These are phyloP conservation scores for Didymella glomerata DNA, from an alignment of 2,329 filamentous ascomycete genomes.

Conservation along the genomic window DNA sequence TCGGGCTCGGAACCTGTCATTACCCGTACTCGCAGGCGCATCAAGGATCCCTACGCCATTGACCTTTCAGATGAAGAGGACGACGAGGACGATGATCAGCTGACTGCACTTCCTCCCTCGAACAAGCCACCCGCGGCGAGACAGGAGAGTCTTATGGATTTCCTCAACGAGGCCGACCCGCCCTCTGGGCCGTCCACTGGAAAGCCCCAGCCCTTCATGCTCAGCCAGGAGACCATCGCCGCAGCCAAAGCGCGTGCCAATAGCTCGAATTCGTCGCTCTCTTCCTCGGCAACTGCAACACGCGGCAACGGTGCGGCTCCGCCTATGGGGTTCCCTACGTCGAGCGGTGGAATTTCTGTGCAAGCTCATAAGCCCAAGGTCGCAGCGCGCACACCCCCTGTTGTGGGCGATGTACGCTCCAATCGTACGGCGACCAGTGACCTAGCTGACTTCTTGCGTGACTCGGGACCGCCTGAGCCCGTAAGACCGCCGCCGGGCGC, in stretches of 20 bases:
- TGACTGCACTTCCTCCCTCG: slow-evolving; percentile 56
- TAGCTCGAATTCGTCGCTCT: slow-evolving; percentile 27
- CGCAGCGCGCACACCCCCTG: slow-evolving; percentile 42
- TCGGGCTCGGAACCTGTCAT: slow-evolving; percentile 62
- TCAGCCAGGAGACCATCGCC: slow-evolving; percentile 44
- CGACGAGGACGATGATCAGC: slow-evolving; percentile 58
- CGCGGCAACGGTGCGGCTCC: slow-evolving; percentile 26
- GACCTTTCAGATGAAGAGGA: slow-evolving; percentile 63
- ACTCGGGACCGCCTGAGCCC: slow-evolving; percentile 51
- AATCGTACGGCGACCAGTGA: slow-evolving; percentile 50
- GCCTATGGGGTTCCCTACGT: slow-evolving; percentile 26
- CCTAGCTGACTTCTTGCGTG: slow-evolving; percentile 55
- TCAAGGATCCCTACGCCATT: slow-evolving; percentile 92
- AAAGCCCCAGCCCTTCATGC: slow-evolving; percentile 46
- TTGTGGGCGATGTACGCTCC: slow-evolving; percentile 28
- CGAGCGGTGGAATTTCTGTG: slow-evolving; percentile 30
- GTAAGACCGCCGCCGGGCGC: slow-evolving; percentile 21
- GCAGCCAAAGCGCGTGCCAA: slow-evolving; percentile 43
- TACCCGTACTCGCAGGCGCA: slow-evolving; percentile 76
- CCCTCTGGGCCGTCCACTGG: slow-evolving; percentile 59
- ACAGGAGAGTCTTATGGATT: slow-evolving; percentile 74
- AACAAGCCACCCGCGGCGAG: slow-evolving; percentile 24
- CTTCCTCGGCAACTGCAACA: slow-evolving; percentile 28
- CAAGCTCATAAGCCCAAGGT: slow-evolving; percentile 39
- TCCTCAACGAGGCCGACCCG: slow-evolving; percentile 74